phyloP scores from a whole-genome alignment of 208 protist species.

The Leishmania turanica region DNA sequence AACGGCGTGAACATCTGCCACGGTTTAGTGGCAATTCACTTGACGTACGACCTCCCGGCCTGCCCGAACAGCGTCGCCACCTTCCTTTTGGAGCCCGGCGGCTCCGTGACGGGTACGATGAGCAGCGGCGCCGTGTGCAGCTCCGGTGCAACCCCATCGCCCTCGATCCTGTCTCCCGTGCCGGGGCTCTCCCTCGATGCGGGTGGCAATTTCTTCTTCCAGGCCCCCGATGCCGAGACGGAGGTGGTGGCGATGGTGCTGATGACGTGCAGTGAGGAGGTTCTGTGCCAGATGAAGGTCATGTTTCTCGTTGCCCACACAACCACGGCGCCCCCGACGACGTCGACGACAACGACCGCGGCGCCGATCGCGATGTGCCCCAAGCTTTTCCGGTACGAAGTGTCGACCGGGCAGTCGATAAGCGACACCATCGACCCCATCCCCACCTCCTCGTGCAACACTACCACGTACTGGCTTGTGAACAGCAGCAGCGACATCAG shows the following conservation, averaged over 20 bases:
- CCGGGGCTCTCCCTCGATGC: conserved; percentile 20
- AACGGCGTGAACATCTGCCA: conserved; percentile 41
- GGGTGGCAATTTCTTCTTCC: conserved; percentile 44
- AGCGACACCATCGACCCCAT: conserved; percentile 44
- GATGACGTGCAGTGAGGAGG: conserved; percentile 47
- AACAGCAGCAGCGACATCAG: conserved; percentile 27
- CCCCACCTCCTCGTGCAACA: conserved; percentile 28
- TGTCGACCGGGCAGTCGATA: conserved; percentile 47
- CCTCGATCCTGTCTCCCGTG: conserved; percentile 28
- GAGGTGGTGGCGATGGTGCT: conserved; percentile 39
- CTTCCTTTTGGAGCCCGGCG: conserved; percentile 29
- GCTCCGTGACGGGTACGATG: conserved; percentile 24
- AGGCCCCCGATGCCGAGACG: conserved; percentile 43
- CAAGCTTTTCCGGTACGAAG: conserved; percentile 47
- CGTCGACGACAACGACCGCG: conserved; percentile 21
- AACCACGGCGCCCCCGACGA: conserved; percentile 27
- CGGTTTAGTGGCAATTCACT: conserved; percentile 31
- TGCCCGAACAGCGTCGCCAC: conserved; percentile 23
- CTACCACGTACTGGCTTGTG: conserved; percentile 50
- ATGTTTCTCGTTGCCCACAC: conserved; percentile 42
- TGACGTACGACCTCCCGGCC: conserved; percentile 28
- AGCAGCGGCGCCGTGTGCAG: conserved; percentile 27
- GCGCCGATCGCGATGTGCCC: conserved; percentile 31
- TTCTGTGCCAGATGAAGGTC: conserved; percentile 47
- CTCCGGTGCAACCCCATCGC: conserved; percentile 37